Percentiles rank a stretch among this genome's conserved stretches.
Evolutionary conservation across 2,329 filamentous ascomycete genomes (phyloP).

Genomic region (Ophiocordyceps camponoti-leonardi): DNA sequence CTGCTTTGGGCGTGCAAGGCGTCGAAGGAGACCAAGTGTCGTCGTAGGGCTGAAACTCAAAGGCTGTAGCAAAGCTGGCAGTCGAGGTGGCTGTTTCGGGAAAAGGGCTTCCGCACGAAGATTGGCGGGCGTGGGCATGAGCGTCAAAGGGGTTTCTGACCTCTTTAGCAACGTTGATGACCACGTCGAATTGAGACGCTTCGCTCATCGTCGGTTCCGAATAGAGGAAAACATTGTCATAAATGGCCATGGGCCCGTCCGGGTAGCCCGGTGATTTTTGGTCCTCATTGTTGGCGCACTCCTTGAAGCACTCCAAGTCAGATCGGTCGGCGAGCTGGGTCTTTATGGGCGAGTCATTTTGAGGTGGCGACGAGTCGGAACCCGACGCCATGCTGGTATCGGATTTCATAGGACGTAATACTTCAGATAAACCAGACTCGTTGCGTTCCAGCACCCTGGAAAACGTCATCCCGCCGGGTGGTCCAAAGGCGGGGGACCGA

Average conservation of each 20-base stretch:
- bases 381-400: constrained; percentile 19
- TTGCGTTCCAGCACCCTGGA: constrained; percentile 43
- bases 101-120: constrained; percentile 21
- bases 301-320: constrained; percentile 38
- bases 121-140: constrained; percentile 12
- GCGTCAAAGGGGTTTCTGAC: constrained; percentile 56
- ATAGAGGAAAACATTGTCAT: constrained; percentile 62
- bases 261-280: constrained; percentile 72
- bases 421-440: constrained; percentile 40
- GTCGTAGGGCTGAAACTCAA: constrained; percentile 32
- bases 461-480: constrained; percentile 45
- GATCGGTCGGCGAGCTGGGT: constrained; percentile 44
- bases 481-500: constrained; percentile 42
- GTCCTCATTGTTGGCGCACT: constrained; percentile 59
- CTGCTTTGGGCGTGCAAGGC: constrained; percentile 38
- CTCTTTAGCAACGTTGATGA: constrained; percentile 73
- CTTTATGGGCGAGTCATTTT: constrained; percentile 41
- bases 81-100: constrained; percentile 39
- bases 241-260: constrained; percentile 66
- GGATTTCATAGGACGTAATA: constrained; percentile 33
- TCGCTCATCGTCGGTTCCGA: constrained; percentile 65
- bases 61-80: constrained; percentile 42
- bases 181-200: constrained; percentile 60
- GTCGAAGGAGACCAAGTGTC: constrained; percentile 20
- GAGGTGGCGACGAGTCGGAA: constrained; percentile 22